Percentiles rank a stretch among this genome's conserved stretches.
Conservation (phyloP, 768 basidiomycete species). For the Tulasnella sp. region DNA sequence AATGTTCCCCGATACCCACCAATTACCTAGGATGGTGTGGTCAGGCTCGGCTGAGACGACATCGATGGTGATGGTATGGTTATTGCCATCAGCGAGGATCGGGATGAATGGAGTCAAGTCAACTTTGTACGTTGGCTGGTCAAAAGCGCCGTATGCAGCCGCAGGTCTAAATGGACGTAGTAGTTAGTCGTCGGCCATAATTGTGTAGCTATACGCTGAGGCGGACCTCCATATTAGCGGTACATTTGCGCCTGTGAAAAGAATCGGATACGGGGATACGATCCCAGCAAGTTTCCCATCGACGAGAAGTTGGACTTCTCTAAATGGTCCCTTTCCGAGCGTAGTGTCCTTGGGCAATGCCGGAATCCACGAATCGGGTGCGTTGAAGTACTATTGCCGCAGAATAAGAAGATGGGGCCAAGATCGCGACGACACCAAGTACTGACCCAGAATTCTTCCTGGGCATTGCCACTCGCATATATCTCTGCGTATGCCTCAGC, state of each 20-base stretch:
- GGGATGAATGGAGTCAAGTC: conserved; percentile 75
- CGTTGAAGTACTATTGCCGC: conserved; percentile 53
- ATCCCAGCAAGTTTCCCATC: conserved; percentile 49
- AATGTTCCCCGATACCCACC: conserved; percentile 45
- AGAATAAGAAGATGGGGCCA: not conserved
- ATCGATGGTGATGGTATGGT: conserved; percentile 65
- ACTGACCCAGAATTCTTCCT: conserved; percentile 72
- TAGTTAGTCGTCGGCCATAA: not conserved
- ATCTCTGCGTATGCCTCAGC: conserved; percentile 62
- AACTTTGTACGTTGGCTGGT: conserved; percentile 68
- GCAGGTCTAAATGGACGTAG: conserved; percentile 45
- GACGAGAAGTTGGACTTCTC: conserved; percentile 53
- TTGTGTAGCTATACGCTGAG: not conserved
- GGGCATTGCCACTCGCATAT: conserved; percentile 55
- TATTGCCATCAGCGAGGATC: conserved; percentile 54
- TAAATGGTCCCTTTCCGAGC: conserved; percentile 46
- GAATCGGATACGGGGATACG: conserved; percentile 50
- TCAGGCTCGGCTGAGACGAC: conserved; percentile 61
- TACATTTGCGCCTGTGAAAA: conserved; percentile 64
- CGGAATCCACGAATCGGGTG: conserved; percentile 49
- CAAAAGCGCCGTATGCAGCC: conserved; percentile 65
- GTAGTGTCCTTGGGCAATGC: conserved; percentile 47
- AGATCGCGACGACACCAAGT: not conserved
- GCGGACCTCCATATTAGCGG: conserved; percentile 60
- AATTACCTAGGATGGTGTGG: conserved; percentile 62